Conservation (phyloP, 2,329 filamentous ascomycete genomes). For the Pseudogymnoascus sp. region DNA sequence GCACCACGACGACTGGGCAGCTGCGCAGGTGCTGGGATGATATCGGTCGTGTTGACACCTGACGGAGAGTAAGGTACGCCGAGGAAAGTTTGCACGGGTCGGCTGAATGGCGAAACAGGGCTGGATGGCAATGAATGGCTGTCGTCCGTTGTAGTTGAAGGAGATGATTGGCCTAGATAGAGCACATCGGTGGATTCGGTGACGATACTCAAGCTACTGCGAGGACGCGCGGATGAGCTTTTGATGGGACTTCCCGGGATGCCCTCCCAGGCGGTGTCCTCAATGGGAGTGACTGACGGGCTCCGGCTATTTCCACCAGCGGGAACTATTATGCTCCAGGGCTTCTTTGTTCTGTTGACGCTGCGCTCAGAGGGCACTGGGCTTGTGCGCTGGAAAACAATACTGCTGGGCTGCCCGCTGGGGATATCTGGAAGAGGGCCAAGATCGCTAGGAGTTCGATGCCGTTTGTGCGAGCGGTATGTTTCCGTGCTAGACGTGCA, state of each 20-base stretch:
- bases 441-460: not conserved
- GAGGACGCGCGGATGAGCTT: constrained; percentile 9
- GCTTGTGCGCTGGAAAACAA: not conserved
- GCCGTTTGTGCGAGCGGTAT: not conserved
- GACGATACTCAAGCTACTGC: constrained; percentile 17
- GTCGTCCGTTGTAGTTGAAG: not conserved
- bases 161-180: not conserved
- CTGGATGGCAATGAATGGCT: not conserved
- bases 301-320: not conserved
- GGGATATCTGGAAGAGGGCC: constrained; percentile 13
- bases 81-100: not conserved
- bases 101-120: not conserved
- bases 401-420: constrained; percentile 1
- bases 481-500: not conserved
- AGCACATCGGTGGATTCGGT: constrained; percentile 19
- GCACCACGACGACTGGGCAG: constrained; percentile 20
- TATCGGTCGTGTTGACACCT: not conserved
- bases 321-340: not conserved
- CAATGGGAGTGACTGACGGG: constrained; percentile 16
- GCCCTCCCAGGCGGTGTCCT: constrained; percentile 14
- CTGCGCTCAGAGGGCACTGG: constrained; percentile 12
- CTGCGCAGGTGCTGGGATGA: not conserved
- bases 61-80: not conserved
- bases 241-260: constrained; percentile 9
- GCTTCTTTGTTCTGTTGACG: not conserved